phyloP scores from a whole-genome alignment of 2,329 filamentous ascomycete genomes.

The Fusarium acutatum region DNA sequence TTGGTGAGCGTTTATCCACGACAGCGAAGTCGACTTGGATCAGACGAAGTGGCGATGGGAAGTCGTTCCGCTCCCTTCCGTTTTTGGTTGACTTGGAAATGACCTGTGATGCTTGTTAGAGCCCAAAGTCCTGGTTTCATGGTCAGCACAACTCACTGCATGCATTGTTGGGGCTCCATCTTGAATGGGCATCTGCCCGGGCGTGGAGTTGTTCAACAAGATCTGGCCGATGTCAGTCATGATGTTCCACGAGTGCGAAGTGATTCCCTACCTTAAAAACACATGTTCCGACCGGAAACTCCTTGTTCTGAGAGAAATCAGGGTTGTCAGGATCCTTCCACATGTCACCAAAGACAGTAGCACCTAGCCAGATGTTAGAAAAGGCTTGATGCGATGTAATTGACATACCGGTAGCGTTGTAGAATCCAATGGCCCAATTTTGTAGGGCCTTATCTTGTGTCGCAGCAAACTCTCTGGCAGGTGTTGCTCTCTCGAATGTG shows the following conservation, averaged over 20 bases:
- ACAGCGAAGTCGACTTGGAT: not conserved
- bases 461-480: not conserved
- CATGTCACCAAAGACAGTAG: not conserved
- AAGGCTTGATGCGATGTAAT: no score
- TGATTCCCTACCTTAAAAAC: not conserved
- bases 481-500: not conserved
- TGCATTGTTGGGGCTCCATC: not conserved
- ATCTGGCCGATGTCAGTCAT: not conserved
- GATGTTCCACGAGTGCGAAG: accelerated
- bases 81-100: not conserved
- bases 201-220: not conserved
- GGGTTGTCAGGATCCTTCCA: not conserved
- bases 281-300: not conserved
- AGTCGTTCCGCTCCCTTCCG: not conserved
- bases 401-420: not conserved
- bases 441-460: not conserved
- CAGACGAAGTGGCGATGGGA: not conserved
- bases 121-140: accelerated
- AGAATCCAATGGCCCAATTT: not conserved
- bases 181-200: not conserved
- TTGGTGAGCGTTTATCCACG: not conserved
- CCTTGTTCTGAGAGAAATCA: not conserved
- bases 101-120: not conserved
- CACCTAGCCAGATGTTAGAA: not conserved
- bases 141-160: not conserved